phyloP scores from a whole-genome alignment of 177 flowering plant genomes.

The Vitis hybrid region DNA sequence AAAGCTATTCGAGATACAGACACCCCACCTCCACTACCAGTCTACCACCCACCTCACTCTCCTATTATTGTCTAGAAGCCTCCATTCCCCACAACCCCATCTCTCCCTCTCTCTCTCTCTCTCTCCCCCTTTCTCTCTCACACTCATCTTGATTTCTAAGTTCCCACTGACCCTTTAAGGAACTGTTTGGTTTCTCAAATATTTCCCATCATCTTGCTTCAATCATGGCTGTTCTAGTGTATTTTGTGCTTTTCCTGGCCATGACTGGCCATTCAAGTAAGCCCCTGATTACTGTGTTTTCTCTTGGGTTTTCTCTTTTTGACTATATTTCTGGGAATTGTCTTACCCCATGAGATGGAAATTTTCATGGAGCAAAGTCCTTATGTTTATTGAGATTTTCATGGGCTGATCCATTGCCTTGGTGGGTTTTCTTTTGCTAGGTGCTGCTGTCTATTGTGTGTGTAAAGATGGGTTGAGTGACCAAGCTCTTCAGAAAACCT shows the following conservation, averaged over 20 bases:
- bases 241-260: slow-evolving; percentile 40
- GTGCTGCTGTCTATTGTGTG: slow-evolving; percentile 51
- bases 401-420: not conserved
- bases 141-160: not conserved
- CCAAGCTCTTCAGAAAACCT: slow-evolving; percentile 40
- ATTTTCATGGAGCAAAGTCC: not conserved
- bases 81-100: not conserved
- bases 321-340: too few species aligned
- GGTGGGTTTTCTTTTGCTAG: slow-evolving; percentile 23
- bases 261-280: slow-evolving; percentile 51
- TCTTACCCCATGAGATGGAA: not conserved
- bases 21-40: not conserved
- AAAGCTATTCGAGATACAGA: slow-evolving; percentile 7
- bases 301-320: not conserved
- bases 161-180: not conserved
- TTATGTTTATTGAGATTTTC: not conserved
- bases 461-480: slow-evolving; percentile 56
- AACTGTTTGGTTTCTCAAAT: not conserved
- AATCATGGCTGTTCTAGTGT: slow-evolving; percentile 30
- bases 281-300: slow-evolving; percentile 7
- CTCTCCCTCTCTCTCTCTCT: slow-evolving; percentile 11
- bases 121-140: slow-evolving; percentile 16
- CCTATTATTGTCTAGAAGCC: slow-evolving; percentile 14
- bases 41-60: slow-evolving; percentile 13
- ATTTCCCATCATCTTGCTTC: not conserved